A percentile compares a stretch with the other conserved stretches of the same genome.
Conservation (phyloP, 2,329 filamentous ascomycete genomes). For the Colletotrichum caudatum region DNA sequence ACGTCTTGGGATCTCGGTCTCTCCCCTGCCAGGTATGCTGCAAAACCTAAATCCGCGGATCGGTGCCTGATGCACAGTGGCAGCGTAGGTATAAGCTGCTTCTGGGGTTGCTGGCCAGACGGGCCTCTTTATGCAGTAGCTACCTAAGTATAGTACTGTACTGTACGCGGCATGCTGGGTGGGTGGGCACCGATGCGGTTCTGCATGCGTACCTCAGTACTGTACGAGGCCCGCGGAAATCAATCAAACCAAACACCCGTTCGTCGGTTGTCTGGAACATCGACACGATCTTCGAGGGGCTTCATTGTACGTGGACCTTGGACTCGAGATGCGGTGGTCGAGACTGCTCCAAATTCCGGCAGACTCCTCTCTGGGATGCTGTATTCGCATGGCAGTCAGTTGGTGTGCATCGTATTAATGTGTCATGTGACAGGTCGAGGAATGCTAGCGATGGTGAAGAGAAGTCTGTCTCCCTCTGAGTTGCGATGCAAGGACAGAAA, state of each 20-base stretch:
- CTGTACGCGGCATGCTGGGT: neutral
- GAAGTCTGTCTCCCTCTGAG: neutral
- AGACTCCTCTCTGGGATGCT: neutral
- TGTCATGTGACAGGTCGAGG: neutral
- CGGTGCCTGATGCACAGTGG: neutral
- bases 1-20: neutral
- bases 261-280: neutral
- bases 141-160: neutral
- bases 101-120: neutral
- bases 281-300: neutral
- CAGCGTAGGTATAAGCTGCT: neutral
- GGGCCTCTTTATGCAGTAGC: neutral
- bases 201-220: neutral
- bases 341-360: conserved; percentile 15
- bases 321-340: neutral
- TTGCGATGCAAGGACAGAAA: neutral
- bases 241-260: no score
- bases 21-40: neutral
- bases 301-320: neutral
- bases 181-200: neutral
- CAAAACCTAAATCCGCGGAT: neutral
- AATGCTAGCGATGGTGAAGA: neutral
- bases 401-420: neutral
- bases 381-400: neutral
- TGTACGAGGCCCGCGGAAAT: neutral